Evolutionary conservation across 495 filamentous ascomycete species (phyloP).

Genomic region (Usnea hakonensis): DNA sequence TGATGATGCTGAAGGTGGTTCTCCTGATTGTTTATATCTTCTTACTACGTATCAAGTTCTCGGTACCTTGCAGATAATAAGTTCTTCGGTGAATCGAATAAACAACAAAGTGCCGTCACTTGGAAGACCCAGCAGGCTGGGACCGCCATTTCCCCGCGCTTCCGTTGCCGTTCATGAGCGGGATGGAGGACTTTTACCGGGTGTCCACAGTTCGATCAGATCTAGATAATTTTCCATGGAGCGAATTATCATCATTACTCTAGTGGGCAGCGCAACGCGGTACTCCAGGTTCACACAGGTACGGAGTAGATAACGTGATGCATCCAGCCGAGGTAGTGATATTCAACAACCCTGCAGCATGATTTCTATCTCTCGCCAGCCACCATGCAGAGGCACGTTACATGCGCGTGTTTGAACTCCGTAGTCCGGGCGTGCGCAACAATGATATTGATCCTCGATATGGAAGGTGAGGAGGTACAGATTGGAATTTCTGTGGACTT

Average conservation of each 20-base stretch:
- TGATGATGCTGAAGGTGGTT: neutral
- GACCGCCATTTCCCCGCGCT: constrained; percentile 7
- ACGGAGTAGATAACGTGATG: too few relatives aligned
- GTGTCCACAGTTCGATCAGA: neutral
- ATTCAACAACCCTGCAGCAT: neutral
- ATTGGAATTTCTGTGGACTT: too few relatives aligned
- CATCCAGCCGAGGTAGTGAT: neutral
- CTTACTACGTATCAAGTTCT: too few relatives aligned
- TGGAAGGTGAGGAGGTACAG: too few relatives aligned
- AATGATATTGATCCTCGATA: too few relatives aligned
- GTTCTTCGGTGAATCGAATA: neutral
- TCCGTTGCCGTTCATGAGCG: constrained; percentile 13
- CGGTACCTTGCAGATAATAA: neutral
- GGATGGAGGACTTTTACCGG: constrained; percentile 10
- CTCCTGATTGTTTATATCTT: neutral
- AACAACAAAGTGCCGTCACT: neutral
- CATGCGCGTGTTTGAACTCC: neutral
- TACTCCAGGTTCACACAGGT: too few relatives aligned
- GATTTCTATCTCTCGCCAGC: neutral
- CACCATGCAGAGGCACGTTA: neutral
- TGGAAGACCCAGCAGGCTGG: neutral
- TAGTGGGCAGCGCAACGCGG: too few relatives aligned
- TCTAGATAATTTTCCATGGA: neutral
- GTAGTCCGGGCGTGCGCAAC: too few relatives aligned
- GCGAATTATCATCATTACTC: neutral